These are phyloP conservation scores for Neurospora sp. DNA, from an alignment of 495 filamentous ascomycete genomes.

Conservation along the genomic window DNA sequence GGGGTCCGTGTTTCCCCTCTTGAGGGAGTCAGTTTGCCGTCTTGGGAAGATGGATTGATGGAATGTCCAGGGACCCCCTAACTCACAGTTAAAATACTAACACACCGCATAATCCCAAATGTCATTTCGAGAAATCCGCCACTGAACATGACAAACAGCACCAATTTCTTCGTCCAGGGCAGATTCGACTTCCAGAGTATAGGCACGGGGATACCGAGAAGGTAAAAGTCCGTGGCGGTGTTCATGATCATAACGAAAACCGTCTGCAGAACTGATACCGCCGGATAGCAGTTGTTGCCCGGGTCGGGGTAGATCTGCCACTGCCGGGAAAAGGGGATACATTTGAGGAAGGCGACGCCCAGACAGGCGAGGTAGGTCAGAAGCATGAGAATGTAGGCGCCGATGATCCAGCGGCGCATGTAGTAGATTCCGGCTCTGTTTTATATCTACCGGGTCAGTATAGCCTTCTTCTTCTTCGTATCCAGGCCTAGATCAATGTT, in stretches of 20 bases:
- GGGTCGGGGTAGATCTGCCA: conserved; percentile 52
- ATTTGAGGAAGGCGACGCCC: conserved; percentile 27
- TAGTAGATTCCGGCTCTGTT: conserved; percentile 32
- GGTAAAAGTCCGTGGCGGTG: conserved; percentile 43
- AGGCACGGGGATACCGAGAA: conserved; percentile 46
- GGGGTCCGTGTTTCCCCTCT: conserved; percentile 35
- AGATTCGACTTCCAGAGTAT: conserved; percentile 47
- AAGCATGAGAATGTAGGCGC: conserved; percentile 37
- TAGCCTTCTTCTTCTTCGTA: not conserved
- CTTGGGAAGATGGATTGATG: not conserved
- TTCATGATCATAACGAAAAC: conserved; percentile 38
- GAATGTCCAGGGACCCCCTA: not conserved
- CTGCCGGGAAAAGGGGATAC: conserved; percentile 41
- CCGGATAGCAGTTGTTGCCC: conserved; percentile 29
- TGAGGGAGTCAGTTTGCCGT: not conserved
- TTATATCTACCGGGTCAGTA: not conserved
- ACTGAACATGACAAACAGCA: conserved; percentile 47
- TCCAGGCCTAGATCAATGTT: not conserved
- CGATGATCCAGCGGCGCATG: conserved; percentile 34
- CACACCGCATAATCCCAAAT: conserved; percentile 49
- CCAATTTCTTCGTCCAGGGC: conserved; percentile 38
- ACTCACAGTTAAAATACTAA: conserved; percentile 45
- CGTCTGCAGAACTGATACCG: conserved; percentile 26
- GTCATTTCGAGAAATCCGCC: conserved; percentile 51
- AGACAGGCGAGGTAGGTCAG: conserved; percentile 42